Conservation (phyloP, 768 basidiomycete species). For the Sarcomyxa edulis region DNA sequence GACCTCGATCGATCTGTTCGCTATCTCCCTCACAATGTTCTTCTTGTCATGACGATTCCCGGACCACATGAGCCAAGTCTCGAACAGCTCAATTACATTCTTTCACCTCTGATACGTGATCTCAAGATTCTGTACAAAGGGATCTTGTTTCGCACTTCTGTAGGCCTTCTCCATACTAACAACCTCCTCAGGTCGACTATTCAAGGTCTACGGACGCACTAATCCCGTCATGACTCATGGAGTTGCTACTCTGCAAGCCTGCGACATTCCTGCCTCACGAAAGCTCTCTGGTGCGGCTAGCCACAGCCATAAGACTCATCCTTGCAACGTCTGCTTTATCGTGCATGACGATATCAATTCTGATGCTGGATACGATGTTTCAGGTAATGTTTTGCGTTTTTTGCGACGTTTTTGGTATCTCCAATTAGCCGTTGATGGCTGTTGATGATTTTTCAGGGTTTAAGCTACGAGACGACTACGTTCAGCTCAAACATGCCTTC, state of each 20-base stretch:
- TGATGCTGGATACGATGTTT: constrained; percentile 8
- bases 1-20: constrained; percentile 4
- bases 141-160: constrained; percentile 7
- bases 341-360: constrained; percentile 15
- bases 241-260: constrained; percentile 19
- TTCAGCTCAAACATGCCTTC: constrained; percentile 12
- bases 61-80: constrained; percentile 19
- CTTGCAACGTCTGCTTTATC: constrained; percentile 19
- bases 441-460: constrained; percentile 1
- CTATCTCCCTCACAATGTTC: constrained; percentile 17
- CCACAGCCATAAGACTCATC: constrained; percentile 18
- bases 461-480: constrained; percentile 11
- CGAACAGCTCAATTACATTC: constrained; percentile 18
- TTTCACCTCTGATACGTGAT: constrained; percentile 15
- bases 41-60: constrained; percentile 16
- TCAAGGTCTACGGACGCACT: constrained; percentile 16
- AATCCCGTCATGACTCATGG: constrained; percentile 13
- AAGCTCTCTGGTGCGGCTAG: constrained; percentile 20
- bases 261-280: constrained; percentile 20
- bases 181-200: constrained; percentile 15
- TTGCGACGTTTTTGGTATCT: no score
- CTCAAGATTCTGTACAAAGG: constrained; percentile 15
- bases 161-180: neutral
- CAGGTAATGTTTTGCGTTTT: neutral
- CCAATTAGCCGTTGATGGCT: no score